phyloP scores from a whole-genome alignment of 192 early-diverging fungal genomes.

The Coemansia sp. region DNA sequence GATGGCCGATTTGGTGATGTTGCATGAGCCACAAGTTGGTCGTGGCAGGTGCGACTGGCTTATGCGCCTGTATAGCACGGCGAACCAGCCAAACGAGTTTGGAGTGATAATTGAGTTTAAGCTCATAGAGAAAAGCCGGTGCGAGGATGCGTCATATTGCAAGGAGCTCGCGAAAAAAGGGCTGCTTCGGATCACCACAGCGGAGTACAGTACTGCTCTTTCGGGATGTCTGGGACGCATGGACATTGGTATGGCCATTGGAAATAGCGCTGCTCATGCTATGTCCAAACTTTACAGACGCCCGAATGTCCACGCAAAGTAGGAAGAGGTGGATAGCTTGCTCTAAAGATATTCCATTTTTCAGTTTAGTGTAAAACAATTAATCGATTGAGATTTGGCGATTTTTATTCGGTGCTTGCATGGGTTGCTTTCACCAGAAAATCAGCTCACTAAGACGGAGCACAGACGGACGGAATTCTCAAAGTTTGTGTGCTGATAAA shows the following conservation, averaged over 20 bases:
- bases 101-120: conserved; percentile 38
- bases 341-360: too few relatives aligned
- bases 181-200: conserved; percentile 15
- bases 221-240: conserved; percentile 34
- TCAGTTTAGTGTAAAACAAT: too few relatives aligned
- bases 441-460: too few relatives aligned
- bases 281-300: conserved; percentile 14
- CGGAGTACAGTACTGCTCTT: conserved; percentile 24
- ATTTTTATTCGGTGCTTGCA: too few relatives aligned
- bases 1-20: not conserved
- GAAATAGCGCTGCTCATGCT: conserved; percentile 22
- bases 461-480: too few relatives aligned
- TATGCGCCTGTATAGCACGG: conserved; percentile 15
- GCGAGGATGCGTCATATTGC: conserved; percentile 8
- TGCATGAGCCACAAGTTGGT: conserved; percentile 14
- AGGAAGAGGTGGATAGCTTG: not conserved
- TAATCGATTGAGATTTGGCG: too few relatives aligned
- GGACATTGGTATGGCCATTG: conserved; percentile 41
- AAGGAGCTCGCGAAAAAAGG: conserved; percentile 9
- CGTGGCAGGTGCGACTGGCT: conserved; percentile 13
- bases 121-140: conserved; percentile 16
- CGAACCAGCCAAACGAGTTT: conserved; percentile 29
- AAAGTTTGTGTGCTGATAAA: not conserved
- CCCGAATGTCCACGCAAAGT: not conserved
- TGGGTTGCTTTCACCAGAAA: too few relatives aligned